Evolutionary conservation across 352 stramenopile species (phyloP).

Genomic region (Globisporangium ultimum): DNA sequence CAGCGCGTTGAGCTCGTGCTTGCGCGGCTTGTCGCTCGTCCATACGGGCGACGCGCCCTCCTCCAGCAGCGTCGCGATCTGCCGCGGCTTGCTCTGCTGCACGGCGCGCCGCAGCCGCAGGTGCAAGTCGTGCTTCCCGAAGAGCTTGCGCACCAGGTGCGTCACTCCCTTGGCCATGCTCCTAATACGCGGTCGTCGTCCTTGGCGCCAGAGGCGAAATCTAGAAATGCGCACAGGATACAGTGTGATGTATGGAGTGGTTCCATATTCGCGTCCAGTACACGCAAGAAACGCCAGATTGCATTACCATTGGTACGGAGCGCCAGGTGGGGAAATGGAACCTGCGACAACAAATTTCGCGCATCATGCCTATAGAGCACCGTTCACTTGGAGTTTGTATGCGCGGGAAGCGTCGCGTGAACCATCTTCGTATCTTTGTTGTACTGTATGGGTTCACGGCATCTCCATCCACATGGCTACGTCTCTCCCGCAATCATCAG

Average conservation of each 20-base stretch:
- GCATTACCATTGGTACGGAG: not conserved
- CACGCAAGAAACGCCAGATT: no score
- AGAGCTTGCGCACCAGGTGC: slow-evolving; percentile 43
- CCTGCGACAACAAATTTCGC: slow-evolving; percentile 2
- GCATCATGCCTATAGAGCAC: not conserved
- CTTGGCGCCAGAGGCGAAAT: not conserved
- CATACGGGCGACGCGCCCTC: slow-evolving; percentile 56
- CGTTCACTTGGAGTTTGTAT: slow-evolving; percentile 2
- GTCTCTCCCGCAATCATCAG: no score
- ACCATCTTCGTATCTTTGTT: no score
- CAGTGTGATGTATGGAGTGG: not conserved
- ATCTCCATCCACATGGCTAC: no score
- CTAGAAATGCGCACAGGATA: not conserved
- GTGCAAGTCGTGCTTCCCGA: slow-evolving; percentile 37
- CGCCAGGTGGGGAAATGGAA: slow-evolving; percentile 2
- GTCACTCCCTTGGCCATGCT: slow-evolving; percentile 34
- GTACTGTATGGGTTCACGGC: not conserved
- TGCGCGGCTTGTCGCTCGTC: slow-evolving; percentile 21
- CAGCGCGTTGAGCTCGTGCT: slow-evolving; percentile 48
- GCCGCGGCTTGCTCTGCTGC: slow-evolving; percentile 28
- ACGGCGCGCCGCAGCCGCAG: slow-evolving; percentile 62
- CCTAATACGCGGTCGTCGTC: no score
- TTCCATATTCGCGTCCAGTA: no score
- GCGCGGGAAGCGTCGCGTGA: not conserved
- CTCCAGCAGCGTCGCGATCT: slow-evolving; percentile 54